These are phyloP conservation scores for Geotrichum macrosporum DNA, from an alignment of 1,139 yeast genomes.

Conservation along the genomic window DNA sequence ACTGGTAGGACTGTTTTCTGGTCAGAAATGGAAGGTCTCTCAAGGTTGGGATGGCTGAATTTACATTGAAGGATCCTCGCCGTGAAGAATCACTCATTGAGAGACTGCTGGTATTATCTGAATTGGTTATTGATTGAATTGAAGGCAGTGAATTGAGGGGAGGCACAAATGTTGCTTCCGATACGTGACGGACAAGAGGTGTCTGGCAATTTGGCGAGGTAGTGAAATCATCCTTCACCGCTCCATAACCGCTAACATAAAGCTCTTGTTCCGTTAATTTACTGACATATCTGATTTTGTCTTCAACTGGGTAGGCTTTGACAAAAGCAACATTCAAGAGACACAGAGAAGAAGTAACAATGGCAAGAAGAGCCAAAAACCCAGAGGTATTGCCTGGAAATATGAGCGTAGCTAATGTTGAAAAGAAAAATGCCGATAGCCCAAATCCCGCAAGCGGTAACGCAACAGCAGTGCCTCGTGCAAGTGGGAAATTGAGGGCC, in stretches of 20 bases:
- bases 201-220: neutral
- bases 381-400: slow-evolving; percentile 36
- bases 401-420: slow-evolving; percentile 30
- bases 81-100: slow-evolving; percentile 1
- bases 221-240: neutral
- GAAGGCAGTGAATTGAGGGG: slow-evolving; percentile 4
- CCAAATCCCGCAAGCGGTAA: slow-evolving; percentile 40
- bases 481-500: slow-evolving; percentile 37
- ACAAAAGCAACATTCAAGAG: slow-evolving; percentile 33
- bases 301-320: slow-evolving; percentile 23
- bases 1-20: neutral
- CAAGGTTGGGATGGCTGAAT: neutral
- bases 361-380: slow-evolving; percentile 32
- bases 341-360: slow-evolving; percentile 32
- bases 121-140: too few relatives aligned
- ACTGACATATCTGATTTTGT: neutral
- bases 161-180: slow-evolving; percentile 3
- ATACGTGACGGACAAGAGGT: slow-evolving; percentile 6
- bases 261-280: neutral
- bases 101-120: too few relatives aligned
- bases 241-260: neutral
- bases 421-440: slow-evolving; percentile 38
- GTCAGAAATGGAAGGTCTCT: neutral
- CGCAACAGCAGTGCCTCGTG: slow-evolving; percentile 38
- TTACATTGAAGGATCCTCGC: neutral